A percentile compares a stretch with the other conserved stretches of the same genome.
Evolutionary conservation across 2,329 filamentous ascomycete genomes (phyloP).

Genomic region (Mollisiaceae sp.): DNA sequence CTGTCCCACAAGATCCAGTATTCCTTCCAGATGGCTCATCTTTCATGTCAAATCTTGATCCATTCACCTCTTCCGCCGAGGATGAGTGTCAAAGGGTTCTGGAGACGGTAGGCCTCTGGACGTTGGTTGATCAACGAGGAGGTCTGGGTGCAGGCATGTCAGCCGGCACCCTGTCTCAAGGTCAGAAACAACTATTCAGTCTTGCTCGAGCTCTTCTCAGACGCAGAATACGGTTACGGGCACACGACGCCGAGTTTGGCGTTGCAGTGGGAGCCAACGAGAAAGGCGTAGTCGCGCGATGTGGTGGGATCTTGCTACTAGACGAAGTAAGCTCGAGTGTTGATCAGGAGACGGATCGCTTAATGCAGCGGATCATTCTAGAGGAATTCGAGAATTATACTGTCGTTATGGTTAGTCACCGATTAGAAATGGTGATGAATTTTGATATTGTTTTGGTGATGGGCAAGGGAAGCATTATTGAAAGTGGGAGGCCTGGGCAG

Average conservation of each 20-base stretch:
- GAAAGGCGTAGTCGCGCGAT: background rate
- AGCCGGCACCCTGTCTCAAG: conserved; percentile 46
- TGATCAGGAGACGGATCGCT: conserved; percentile 59
- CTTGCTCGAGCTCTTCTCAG: conserved; percentile 51
- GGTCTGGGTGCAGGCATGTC: conserved; percentile 47
- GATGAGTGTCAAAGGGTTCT: conserved; percentile 21
- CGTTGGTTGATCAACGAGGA: conserved; percentile 33
- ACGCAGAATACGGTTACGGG: conserved; percentile 48
- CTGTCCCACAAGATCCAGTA: conserved; percentile 59
- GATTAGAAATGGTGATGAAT: conserved; percentile 51
- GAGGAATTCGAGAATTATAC: conserved; percentile 59
- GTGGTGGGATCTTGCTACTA: conserved; percentile 22
- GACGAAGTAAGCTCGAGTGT: conserved; percentile 47
- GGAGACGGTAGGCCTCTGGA: conserved; percentile 21
- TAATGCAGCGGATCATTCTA: conserved; percentile 60
- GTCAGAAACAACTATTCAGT: conserved; percentile 53
- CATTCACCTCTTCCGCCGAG: conserved; percentile 41
- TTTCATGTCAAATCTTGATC: conserved; percentile 52
- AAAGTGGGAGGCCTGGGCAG: conserved; percentile 15
- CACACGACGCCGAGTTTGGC: conserved; percentile 38
- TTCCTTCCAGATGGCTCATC: conserved; percentile 54
- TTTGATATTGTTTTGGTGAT: conserved; percentile 57
- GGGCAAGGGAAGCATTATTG: conserved; percentile 44
- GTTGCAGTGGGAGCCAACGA: too few relatives aligned
- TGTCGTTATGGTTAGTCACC: conserved; percentile 49